Evolutionary conservation across 305 asterid species (phyloP).

Genomic region (Salvia sclarea): DNA sequence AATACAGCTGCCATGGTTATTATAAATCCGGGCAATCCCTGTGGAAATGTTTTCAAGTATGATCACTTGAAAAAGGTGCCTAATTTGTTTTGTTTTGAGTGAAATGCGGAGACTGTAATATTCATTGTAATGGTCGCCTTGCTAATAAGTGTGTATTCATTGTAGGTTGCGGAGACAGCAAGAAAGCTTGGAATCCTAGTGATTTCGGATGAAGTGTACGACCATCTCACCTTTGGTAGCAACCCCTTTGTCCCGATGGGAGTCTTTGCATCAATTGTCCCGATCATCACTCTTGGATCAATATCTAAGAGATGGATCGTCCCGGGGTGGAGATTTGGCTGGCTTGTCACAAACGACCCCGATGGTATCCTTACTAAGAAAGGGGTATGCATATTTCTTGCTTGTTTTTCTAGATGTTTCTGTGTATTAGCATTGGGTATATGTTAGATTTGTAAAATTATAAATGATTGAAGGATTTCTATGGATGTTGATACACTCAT

Average conservation of each 20-base stretch:
- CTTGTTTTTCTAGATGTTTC: conserved; percentile 13
- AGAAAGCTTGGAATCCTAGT: conserved; percentile 81
- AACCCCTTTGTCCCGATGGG: conserved; percentile 93
- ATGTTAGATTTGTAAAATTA: neutral
- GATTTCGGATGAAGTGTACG: conserved; percentile 85
- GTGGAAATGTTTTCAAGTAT: conserved; percentile 68
- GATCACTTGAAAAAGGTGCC: conserved; percentile 70
- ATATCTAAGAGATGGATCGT: conserved; percentile 92
- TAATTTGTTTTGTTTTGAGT: neutral
- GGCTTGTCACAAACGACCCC: conserved; percentile 80
- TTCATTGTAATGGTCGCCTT: neutral
- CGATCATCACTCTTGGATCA: conserved; percentile 76
- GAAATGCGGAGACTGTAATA: neutral
- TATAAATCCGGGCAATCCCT: conserved; percentile 84
- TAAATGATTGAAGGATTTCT: neutral
- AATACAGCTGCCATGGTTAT: conserved; percentile 75
- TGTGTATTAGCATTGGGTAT: neutral
- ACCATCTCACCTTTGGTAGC: conserved; percentile 70
- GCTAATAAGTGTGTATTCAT: neutral
- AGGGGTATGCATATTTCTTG: no score
- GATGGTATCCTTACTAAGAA: conserved; percentile 59
- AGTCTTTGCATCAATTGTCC: conserved; percentile 72
- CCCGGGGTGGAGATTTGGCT: conserved; percentile 90
- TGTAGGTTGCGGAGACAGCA: conserved; percentile 79
- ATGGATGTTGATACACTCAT: neutral